Percentiles rank a stretch among this genome's conserved stretches.
Conservation (phyloP, 2,329 filamentous ascomycete species). For the Curvularia eragrostidis region DNA sequence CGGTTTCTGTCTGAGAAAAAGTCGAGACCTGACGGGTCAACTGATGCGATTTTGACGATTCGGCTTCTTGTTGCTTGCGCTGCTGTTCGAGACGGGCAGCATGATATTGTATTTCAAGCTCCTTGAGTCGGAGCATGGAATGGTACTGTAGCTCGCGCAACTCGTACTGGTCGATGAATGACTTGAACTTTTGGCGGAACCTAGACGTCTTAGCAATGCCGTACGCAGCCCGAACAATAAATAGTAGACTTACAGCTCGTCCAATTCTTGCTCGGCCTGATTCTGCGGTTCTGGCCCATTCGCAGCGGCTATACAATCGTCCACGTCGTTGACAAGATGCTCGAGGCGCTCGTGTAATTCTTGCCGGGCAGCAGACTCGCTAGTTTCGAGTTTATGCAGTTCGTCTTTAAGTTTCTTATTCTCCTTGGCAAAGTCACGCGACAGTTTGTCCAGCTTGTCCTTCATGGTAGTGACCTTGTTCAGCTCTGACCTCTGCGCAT, state of each 20-base stretch:
- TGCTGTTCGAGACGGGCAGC: conserved; percentile 88
- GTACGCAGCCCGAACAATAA: not conserved
- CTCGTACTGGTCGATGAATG: conserved; percentile 95
- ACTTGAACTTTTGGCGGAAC: conserved; percentile 82
- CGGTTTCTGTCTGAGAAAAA: conserved; percentile 94
- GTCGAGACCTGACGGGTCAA: conserved; percentile 91
- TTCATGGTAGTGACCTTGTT: conserved; percentile 90
- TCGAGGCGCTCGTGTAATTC: conserved; percentile 87
- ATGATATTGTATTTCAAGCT: conserved; percentile 92
- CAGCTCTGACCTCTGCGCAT: conserved; percentile 84
- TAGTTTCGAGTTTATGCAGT: conserved; percentile 81
- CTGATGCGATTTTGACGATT: conserved; percentile 79
- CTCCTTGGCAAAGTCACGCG: conserved; percentile 90
- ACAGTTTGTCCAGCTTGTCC: conserved; percentile 96
- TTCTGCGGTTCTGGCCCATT: conserved; percentile 76
- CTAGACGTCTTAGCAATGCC: conserved; percentile 42
- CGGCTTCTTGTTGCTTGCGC: conserved; percentile 83
- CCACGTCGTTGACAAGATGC: conserved; percentile 79
- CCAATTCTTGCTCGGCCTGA: conserved; percentile 85
- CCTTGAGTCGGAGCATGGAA: conserved; percentile 88
- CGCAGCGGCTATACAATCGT: conserved; percentile 86
- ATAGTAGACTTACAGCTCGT: conserved; percentile 74
- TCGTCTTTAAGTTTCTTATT: conserved; percentile 99
- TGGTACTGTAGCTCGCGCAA: conserved; percentile 93
- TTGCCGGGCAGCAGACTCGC: conserved; percentile 79